Evolutionary conservation across 805 yeast genomes (phyloP), one percentile per base, ranked within the genome.

Genomic region (Candida sonorensis): DNA sequence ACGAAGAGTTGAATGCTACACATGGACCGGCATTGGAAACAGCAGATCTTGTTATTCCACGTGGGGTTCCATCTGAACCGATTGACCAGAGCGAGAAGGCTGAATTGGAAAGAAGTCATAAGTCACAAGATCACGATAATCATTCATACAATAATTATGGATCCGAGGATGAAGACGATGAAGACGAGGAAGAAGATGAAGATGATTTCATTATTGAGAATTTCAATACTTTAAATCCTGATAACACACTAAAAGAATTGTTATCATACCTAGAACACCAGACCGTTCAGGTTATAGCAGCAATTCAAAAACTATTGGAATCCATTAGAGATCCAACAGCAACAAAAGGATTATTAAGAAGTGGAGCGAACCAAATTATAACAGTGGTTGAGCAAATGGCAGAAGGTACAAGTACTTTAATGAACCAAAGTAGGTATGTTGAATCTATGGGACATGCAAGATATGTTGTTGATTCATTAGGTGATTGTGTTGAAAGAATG

Each of bases 181-280:
- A 41, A 4, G 51, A 38, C 6, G 45, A 30, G 1, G 43, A 39
- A 14, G 51, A 41, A 5, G 51, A 44, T 17, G 47, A 42, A 7
- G 55, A 46, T 3, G 45, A 44, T 10, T 82, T 81, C 58, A 81
- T 80, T 55, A 66, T 83, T 32, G 82, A 80, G 35, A 72, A 77
- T 21, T 85, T 83, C 57, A 86, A 84, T 57, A 78, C 83, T 33
- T 80, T 79, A 36, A 83, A 85, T 48, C 94, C 94, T 2, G 97
- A 88, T 50, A 84, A 85, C 53, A 82, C 95, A 1, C 68, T 88
- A 41, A 76, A 85, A 7, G 94, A 86, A 48, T 75, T 90, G 37
- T 72, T 88, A 47, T 66, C 78, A 18, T 90, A 87, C 53, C 67
- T 90, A 48, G 97, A 90, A 55, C 95, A 86, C 57, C 95, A 88